Base-by-base conservation (phyloP, 2,329 filamentous ascomycete species). In the Arthrocladium fulminans region DNA sequence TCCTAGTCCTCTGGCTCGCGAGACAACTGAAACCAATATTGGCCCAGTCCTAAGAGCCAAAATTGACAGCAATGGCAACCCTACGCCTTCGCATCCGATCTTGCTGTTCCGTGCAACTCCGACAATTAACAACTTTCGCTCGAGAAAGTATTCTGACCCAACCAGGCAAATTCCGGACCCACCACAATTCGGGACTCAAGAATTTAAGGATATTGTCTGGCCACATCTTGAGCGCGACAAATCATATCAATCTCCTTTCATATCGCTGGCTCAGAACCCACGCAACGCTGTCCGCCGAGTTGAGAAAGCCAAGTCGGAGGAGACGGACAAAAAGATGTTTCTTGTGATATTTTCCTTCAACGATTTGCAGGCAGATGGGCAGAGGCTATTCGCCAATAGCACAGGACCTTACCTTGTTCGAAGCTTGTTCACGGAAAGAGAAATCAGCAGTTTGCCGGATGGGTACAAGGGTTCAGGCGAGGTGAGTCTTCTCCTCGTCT, bases 261-360 rank as follows among this genome's bases (percentile, higher is more conserved):
- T 45, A 2, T 45, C 42, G 2, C 24, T 45, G 3, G 27, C 27
- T 3, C 27, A 45, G 29, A 45, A 35, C 15, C 12, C 29, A 22
- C n/a, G 20, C 3, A 45, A 34, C 8, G 42, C 42, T 9, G 4
- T 45, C 12, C n/a, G 42, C 2, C 27, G 42, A 6, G 29, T 45
- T 2, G 42, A 45, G 8, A 2, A 13, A 4, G 8, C 27, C 2
- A 20, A 3, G 6, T 45, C 42, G 3, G 42, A 45, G 17, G 29
- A 45, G 3, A 3, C 24, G 9, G 42, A 45, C 24, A 34, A 23
- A 17, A 45, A 45, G 20, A 35, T 35, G n/a, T 45, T 34, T 19
- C 25, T 45, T 7, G 42, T 34, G 2, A 35, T 45, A 2, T 45
- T 45, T 23, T 27, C 27, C 3, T 45, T 45, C 24, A 45, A 45